Conservation (phyloP, 2,329 filamentous ascomycete species). For the Didymellaceae sp. region DNA sequence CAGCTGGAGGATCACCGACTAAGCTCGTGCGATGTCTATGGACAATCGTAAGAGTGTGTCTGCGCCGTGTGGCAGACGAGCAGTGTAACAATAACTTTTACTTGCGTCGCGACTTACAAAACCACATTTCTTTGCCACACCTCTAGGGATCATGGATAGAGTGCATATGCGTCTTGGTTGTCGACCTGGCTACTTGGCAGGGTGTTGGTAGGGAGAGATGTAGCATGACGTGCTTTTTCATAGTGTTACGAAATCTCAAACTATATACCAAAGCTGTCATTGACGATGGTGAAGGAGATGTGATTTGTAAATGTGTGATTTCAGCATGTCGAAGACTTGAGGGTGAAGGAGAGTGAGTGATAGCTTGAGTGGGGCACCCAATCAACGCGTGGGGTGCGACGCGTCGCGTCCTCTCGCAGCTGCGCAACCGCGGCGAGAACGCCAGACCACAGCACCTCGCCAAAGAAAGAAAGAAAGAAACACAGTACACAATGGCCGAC, state of each 20-base stretch:
- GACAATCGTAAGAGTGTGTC: background rate
- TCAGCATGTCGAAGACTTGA: too few relatives aligned
- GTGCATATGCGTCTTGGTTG: slow-evolving; percentile 5
- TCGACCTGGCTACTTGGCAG: slow-evolving; percentile 11
- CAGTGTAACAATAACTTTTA: slow-evolving; percentile 17
- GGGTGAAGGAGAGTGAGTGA: too few relatives aligned
- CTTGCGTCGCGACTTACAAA: slow-evolving; percentile 14
- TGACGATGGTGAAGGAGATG: too few relatives aligned
- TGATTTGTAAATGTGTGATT: too few relatives aligned
- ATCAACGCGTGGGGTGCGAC: too few relatives aligned
- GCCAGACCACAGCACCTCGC: too few relatives aligned
- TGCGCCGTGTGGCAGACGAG: slow-evolving; percentile 6
- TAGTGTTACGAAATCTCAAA: slow-evolving; percentile 1
- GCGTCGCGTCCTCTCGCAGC: background rate
- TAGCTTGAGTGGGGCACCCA: background rate
- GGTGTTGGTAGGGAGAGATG: slow-evolving; percentile 7
- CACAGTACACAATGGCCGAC: slow-evolving; percentile 38
- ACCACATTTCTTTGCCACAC: slow-evolving; percentile 10
- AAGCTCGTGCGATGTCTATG: slow-evolving; percentile 1
- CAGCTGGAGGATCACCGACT: slow-evolving; percentile 82
- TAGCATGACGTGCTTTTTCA: background rate
- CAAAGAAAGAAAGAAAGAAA: too few relatives aligned
- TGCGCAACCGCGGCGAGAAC: too few relatives aligned
- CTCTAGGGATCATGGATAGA: slow-evolving; percentile 18
- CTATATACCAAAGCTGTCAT: too few relatives aligned